Evolutionary conservation across 2,329 filamentous ascomycete species (phyloP).

Genomic region (Colletotrichum sidae): DNA sequence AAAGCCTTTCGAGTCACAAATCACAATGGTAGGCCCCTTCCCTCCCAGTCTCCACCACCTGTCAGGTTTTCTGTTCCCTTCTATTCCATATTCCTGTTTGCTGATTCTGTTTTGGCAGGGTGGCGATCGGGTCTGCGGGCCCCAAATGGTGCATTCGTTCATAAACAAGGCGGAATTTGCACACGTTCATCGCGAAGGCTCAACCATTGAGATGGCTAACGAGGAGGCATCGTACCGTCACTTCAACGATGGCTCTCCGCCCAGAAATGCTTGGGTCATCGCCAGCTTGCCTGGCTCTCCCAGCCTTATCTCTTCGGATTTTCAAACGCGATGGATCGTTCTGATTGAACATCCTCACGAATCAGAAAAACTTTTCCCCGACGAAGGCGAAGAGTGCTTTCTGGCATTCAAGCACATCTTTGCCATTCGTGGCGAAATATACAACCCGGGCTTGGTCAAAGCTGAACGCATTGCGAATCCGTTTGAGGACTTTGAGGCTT

Average conservation of each 20-base stretch:
- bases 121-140: constrained; percentile 9
- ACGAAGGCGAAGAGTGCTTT: constrained; percentile 19
- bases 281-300: constrained; percentile 8
- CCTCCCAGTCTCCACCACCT: background rate
- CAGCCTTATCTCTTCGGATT: constrained; percentile 20
- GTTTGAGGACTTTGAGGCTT: constrained; percentile 2
- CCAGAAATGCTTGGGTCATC: constrained; percentile 29
- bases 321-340: constrained; percentile 31
- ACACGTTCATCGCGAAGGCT: constrained; percentile 25
- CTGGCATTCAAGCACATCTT: constrained; percentile 21
- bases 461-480: constrained; percentile 23
- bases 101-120: background rate
- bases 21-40: background rate
- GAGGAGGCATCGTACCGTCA: constrained; percentile 2
- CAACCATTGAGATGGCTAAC: constrained; percentile 24
- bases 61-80: background rate
- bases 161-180: constrained; percentile 20
- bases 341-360: constrained; percentile 1
- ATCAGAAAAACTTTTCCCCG: constrained; percentile 15
- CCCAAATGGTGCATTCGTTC: constrained; percentile 32
- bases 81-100: background rate
- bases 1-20: background rate
- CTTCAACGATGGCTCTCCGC: constrained; percentile 9
- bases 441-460: constrained; percentile 20
- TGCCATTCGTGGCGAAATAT: background rate